Evolutionary conservation across 2,329 filamentous ascomycete species (phyloP).

Genomic region (Aspergillus aculeatus): DNA sequence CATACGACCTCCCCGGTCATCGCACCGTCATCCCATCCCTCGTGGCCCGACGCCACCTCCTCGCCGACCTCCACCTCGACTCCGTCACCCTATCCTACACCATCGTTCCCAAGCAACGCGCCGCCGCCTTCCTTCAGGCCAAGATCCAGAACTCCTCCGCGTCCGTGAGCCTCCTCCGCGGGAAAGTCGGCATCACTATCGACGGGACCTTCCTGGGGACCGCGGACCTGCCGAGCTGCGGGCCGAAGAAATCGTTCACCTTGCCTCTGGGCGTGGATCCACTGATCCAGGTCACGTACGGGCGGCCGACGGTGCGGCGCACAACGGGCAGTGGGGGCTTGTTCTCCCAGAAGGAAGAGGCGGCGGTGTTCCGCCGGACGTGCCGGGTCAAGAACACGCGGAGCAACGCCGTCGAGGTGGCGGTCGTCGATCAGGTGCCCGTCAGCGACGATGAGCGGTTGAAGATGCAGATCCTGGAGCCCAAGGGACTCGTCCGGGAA

Average conservation of each 20-base stretch:
- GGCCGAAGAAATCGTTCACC: constrained; percentile 28
- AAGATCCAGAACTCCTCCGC: constrained; percentile 40
- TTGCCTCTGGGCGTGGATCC: constrained; percentile 37
- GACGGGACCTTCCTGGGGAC: constrained; percentile 33
- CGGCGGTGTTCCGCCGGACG: constrained; percentile 29
- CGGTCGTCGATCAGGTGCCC: constrained; percentile 35
- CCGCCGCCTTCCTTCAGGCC: constrained; percentile 43
- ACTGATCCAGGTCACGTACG: constrained; percentile 30
- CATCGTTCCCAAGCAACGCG: constrained; percentile 40
- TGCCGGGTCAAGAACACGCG: constrained; percentile 36
- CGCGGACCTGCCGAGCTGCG: constrained; percentile 24
- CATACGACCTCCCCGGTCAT: constrained; percentile 40
- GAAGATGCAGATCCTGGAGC: constrained; percentile 29
- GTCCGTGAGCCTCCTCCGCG: constrained; percentile 29
- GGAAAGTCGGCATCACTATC: constrained; percentile 27
- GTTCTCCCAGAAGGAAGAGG: constrained; percentile 34
- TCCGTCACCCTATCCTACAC: constrained; percentile 39
- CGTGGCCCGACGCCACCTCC: constrained; percentile 37
- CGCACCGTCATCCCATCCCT: constrained; percentile 39
- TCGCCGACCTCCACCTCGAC: constrained; percentile 37
- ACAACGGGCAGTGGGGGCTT: constrained; percentile 17
- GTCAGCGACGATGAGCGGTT: constrained; percentile 34
- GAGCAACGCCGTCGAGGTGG: constrained; percentile 24
- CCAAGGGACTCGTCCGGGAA: constrained; percentile 28
- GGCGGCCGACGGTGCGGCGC: constrained; percentile 29